phyloP scores from a whole-genome alignment of 1,284 basidiomycete species.

The Malassezia sp. region DNA sequence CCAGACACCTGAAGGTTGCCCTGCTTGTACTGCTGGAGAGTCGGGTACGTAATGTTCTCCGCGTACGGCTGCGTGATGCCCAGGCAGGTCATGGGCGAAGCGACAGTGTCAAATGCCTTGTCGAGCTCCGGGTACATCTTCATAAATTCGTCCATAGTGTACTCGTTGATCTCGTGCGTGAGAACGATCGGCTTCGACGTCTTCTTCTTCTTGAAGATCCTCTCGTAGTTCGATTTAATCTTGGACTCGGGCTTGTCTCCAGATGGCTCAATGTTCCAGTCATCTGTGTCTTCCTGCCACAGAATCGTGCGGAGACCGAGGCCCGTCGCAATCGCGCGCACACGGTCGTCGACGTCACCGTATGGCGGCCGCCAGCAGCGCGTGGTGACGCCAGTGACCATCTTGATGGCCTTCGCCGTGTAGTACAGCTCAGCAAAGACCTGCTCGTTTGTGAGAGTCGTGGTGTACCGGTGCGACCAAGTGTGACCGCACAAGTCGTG shows the following conservation, averaged over 20 bases:
- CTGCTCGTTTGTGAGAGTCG: slow-evolving; percentile 50
- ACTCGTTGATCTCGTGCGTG: slow-evolving; percentile 21
- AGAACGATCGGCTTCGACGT: slow-evolving; percentile 21
- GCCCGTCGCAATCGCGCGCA: slow-evolving; percentile 50
- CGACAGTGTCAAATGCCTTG: slow-evolving; percentile 18
- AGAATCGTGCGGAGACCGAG: slow-evolving; percentile 51
- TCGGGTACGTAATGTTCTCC: slow-evolving; percentile 18
- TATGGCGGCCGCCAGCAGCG: slow-evolving; percentile 50
- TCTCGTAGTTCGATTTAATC: slow-evolving; percentile 16
- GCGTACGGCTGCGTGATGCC: slow-evolving; percentile 18
- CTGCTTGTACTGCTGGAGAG: slow-evolving; percentile 10
- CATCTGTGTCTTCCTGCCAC: slow-evolving; percentile 50
- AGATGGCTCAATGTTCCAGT: slow-evolving; percentile 47
- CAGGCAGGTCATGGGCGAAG: slow-evolving; percentile 21
- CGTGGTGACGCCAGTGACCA: slow-evolving; percentile 50
- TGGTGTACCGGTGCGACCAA: slow-evolving; percentile 52
- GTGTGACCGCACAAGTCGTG: slow-evolving; percentile 37
- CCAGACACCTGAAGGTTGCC: slow-evolving; percentile 15
- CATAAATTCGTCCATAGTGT: slow-evolving; percentile 21
- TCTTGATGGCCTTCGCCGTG: slow-evolving; percentile 51
- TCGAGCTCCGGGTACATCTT: slow-evolving; percentile 20
- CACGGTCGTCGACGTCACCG: slow-evolving; percentile 53
- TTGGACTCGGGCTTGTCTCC: slow-evolving; percentile 40
- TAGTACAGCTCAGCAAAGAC: slow-evolving; percentile 54
- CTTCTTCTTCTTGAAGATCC: slow-evolving; percentile 1